phyloP scores from a whole-genome alignment of 306 rosid genomes.

The Citrullus colocynthis region DNA sequence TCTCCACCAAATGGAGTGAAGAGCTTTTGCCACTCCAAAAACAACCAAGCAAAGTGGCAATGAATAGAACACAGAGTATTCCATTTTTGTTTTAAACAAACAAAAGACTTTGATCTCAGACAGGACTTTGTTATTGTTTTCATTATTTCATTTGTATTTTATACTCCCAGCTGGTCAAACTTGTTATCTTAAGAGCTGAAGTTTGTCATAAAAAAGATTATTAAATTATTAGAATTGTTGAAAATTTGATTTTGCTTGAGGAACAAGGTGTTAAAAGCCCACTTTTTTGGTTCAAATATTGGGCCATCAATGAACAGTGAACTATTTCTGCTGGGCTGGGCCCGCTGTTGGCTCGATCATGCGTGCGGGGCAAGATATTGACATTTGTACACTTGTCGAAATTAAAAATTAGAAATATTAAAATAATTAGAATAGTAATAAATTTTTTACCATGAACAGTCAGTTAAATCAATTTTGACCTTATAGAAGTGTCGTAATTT shows the following conservation, averaged over 20 bases:
- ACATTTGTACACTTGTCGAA: not conserved
- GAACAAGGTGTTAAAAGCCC: not conserved
- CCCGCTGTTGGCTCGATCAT: not conserved
- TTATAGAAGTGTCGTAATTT: too few species aligned
- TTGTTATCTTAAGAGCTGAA: not conserved
- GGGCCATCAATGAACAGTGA: not conserved
- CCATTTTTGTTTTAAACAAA: slow-evolving; percentile 1
- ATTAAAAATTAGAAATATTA: too few species aligned
- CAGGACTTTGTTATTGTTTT: not conserved
- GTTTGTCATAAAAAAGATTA: not conserved
- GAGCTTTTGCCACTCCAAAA: slow-evolving; percentile 19
- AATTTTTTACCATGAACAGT: too few species aligned
- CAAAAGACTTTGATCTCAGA: not conserved
- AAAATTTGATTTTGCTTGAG: not conserved
- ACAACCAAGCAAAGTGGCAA: slow-evolving; percentile 18
- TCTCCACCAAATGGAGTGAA: slow-evolving; percentile 27
- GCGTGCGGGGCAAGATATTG: not conserved
- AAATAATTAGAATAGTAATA: too few species aligned
- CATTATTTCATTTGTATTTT: not conserved
- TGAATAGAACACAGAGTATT: slow-evolving; percentile 4
- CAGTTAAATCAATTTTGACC: too few species aligned
- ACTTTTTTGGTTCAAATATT: not conserved
- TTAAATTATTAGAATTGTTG: not conserved
- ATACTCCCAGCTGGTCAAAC: not conserved
- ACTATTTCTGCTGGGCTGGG: not conserved